A percentile compares a stretch with the other conserved stretches of the same genome.
These are phyloP conservation scores for Coniella vitis DNA, from an alignment of 2,329 filamentous ascomycete genomes.

Conservation along the genomic window DNA sequence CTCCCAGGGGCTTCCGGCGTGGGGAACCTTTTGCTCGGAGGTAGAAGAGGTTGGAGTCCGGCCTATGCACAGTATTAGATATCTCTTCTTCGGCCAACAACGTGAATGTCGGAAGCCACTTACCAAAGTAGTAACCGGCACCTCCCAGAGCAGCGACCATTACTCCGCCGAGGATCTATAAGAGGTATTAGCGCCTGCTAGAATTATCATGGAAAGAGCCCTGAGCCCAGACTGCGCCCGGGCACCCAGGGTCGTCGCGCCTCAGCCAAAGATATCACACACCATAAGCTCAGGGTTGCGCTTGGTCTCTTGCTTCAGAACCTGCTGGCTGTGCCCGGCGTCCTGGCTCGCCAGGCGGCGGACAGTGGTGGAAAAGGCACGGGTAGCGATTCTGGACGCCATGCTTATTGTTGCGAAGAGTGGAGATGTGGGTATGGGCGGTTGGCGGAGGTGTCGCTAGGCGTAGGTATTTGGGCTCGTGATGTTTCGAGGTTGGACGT, in stretches of 20 bases:
- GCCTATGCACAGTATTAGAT: constrained; percentile 40
- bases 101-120: constrained; percentile 19
- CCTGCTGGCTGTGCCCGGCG: constrained; percentile 28
- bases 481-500: not conserved
- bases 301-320: constrained; percentile 53
- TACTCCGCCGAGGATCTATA: constrained; percentile 85
- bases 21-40: constrained; percentile 70
- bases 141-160: constrained; percentile 85
- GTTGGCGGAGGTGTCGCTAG: constrained; percentile 16
- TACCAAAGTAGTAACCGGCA: constrained; percentile 86
- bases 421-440: not conserved
- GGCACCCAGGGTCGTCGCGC: not conserved
- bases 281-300: constrained; percentile 43
- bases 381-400: constrained; percentile 50
- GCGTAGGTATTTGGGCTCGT: constrained; percentile 15
- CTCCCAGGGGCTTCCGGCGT: constrained; percentile 89
- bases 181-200: no score
- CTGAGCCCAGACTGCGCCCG: not conserved
- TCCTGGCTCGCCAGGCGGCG: constrained; percentile 40
- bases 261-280: constrained; percentile 26
- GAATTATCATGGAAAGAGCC: no score
- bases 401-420: constrained; percentile 32
- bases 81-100: not conserved
- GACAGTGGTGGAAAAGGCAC: constrained; percentile 47
- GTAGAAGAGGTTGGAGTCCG: constrained; percentile 77